phyloP scores from a whole-genome alignment of 2,329 filamentous ascomycete genomes.

The Aspergillus unguis region DNA sequence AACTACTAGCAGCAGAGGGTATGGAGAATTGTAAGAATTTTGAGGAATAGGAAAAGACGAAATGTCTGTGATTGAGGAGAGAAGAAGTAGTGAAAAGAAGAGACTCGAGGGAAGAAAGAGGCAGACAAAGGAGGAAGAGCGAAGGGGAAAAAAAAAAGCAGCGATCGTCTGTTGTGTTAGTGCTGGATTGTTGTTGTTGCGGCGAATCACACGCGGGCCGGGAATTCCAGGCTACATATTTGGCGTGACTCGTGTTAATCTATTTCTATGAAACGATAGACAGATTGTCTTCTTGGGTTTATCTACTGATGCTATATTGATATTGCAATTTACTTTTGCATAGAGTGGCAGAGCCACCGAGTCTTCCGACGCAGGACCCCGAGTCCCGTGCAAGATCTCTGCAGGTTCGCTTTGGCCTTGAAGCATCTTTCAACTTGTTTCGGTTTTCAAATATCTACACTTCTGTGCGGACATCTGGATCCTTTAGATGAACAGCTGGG shows the following conservation, averaged over 20 bases:
- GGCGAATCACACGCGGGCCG: constrained; percentile 7
- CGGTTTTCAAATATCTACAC: no score
- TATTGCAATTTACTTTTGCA: no score
- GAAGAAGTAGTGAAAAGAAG: neutral
- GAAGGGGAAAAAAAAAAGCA: constrained; percentile 7
- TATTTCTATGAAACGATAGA: no score
- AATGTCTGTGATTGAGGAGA: neutral
- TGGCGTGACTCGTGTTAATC: neutral
- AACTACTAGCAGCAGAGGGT: neutral
- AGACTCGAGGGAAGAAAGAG: neutral
- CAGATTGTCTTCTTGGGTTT: no score
- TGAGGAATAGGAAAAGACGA: neutral
- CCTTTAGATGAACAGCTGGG: no score
- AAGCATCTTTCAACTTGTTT: neutral
- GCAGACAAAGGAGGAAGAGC: constrained; percentile 9
- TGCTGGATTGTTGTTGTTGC: constrained; percentile 8
- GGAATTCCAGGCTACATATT: constrained; percentile 4
- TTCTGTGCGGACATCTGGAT: no score
- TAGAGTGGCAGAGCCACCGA: no score
- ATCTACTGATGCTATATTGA: no score
- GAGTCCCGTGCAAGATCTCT: no score
- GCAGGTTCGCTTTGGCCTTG: neutral
- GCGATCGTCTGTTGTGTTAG: neutral
- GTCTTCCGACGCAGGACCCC: no score
- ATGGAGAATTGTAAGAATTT: neutral